These are phyloP conservation scores for Phytophthora agathidicida DNA, from an alignment of 352 stramenopile species.

Conservation along the genomic window DNA sequence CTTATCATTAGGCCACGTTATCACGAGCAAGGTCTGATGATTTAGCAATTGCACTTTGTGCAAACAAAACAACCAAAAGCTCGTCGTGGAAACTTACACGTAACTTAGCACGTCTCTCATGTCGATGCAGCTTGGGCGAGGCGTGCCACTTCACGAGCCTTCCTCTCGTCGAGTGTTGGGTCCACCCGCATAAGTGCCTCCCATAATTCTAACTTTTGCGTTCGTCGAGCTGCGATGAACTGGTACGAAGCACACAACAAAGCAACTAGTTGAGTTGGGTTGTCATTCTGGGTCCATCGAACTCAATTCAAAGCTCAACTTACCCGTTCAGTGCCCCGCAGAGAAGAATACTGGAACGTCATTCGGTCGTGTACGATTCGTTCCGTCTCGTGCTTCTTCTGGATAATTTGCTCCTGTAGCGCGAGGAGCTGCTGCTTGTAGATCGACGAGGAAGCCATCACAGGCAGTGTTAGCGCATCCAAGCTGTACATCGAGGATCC, in stretches of 20 bases:
- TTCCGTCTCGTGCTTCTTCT: slow-evolving; percentile 73
- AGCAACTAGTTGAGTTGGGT: not conserved
- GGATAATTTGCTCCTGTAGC: slow-evolving; percentile 67
- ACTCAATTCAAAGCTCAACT: not conserved
- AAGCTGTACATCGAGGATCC: slow-evolving; percentile 38
- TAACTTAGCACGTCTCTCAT: too few species aligned
- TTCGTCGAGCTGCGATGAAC: slow-evolving; percentile 56
- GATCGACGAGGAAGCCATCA: slow-evolving; percentile 50
- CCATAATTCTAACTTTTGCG: slow-evolving; percentile 61
- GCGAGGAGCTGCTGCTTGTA: slow-evolving; percentile 72
- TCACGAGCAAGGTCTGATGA: too few species aligned
- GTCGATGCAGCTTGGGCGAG: slow-evolving; percentile 18
- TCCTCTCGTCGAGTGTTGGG: slow-evolving; percentile 54
- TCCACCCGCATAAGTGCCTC: slow-evolving; percentile 74
- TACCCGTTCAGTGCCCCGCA: slow-evolving; percentile 66
- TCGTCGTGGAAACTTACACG: too few species aligned
- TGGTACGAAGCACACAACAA: too few species aligned
- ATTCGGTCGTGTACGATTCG: slow-evolving; percentile 63
- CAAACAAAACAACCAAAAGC: too few species aligned
- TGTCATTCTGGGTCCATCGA: not conserved
- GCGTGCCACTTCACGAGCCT: slow-evolving; percentile 53
- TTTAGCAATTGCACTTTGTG: not conserved
- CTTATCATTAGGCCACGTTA: too few species aligned
- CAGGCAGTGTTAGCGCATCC: slow-evolving; percentile 37
- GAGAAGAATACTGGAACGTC: slow-evolving; percentile 59